Base-by-base conservation (phyloP, 2,329 filamentous ascomycete species). In the Cadophora luteo-olivacea region DNA sequence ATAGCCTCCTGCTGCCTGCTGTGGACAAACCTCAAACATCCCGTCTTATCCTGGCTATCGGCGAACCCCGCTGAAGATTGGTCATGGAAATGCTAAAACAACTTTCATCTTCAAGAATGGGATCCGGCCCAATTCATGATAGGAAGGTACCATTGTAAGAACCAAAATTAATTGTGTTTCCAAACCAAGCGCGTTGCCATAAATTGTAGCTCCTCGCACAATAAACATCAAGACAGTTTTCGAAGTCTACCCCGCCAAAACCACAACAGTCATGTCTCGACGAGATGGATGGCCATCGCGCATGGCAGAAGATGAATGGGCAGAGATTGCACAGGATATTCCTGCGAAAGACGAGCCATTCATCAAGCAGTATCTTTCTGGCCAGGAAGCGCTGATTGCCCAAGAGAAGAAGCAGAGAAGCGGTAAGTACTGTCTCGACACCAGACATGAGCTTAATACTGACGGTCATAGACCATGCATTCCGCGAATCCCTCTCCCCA, bases 371-470 rank as follows among this genome's bases (percentile, higher is more conserved):
- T 97, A 97, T 77, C 82, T 97, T 49, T 81, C 87, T 54, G 93
- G 93, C 25, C 88, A 94, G 62, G 86, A 91, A 74, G 89, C 88
- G 32, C 85, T 98, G 64, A 91, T 97, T 67, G 84, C 85, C 22
- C 87, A 97, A 77, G 96, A 98, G 79, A 90, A 92, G 80, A 91
- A 89, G 75, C 87, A 92, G 76, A 89, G 94, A 68, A 94, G 93
- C 78, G 94, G 93, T 92, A 79, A 70, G 85, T 64, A 55, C 62
- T 48, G 25, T 38, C 36, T 58, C 48, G 14, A 0, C 36, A 51
- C 33, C 65, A 63, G 64, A 78, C 76, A 78, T 73, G 12, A 74
- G 61, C 68, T 49, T 79, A 19, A 77, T 65, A 76, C 33, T 66
- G n/a, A 60, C 55, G 41, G 54, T 8, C 16, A 36, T 76, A 90